A percentile compares a stretch with the other conserved stretches of the same genome.
phyloP scores from a whole-genome alignment of 2,329 filamentous ascomycete genomes.

The Periconia macrospinosa region DNA sequence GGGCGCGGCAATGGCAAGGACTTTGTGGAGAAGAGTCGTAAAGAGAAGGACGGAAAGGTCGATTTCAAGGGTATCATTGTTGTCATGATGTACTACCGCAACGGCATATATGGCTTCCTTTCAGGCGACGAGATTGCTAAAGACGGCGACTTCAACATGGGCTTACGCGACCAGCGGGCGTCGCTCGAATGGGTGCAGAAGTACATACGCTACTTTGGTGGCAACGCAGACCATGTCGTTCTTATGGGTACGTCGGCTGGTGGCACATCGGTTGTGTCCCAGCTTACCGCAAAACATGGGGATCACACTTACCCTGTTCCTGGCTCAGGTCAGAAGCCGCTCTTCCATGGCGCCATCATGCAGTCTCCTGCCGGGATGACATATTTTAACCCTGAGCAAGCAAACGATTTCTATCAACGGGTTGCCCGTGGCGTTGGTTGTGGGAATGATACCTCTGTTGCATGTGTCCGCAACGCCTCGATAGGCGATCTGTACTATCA shows the following conservation, averaged over 20 bases:
- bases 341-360: conserved; percentile 37
- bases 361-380: conserved; percentile 36
- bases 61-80: conserved; percentile 31
- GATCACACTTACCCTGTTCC: conserved; percentile 30
- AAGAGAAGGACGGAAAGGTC: conserved; percentile 20
- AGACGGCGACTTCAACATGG: conserved; percentile 39
- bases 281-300: conserved; percentile 33
- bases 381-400: conserved; percentile 33
- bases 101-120: conserved; percentile 49
- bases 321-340: conserved; percentile 27
- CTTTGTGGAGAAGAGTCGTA: conserved; percentile 33
- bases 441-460: conserved; percentile 23
- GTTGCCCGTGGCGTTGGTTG: conserved; percentile 35
- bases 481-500: conserved; percentile 35
- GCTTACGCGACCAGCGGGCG: conserved; percentile 43
- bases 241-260: conserved; percentile 45
- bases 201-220: conserved; percentile 49
- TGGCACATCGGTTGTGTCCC: conserved; percentile 32
- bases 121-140: conserved; percentile 45
- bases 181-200: conserved; percentile 46
- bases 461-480: conserved; percentile 28
- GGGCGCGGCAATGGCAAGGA: conserved; percentile 34
- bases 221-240: conserved; percentile 51
- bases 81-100: conserved; percentile 39
- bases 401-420: conserved; percentile 34